Evolutionary conservation across 768 basidiomycete genomes (phyloP), one percentile per base, ranked within the genome.

Genomic region (Kockovaella imperatae): DNA sequence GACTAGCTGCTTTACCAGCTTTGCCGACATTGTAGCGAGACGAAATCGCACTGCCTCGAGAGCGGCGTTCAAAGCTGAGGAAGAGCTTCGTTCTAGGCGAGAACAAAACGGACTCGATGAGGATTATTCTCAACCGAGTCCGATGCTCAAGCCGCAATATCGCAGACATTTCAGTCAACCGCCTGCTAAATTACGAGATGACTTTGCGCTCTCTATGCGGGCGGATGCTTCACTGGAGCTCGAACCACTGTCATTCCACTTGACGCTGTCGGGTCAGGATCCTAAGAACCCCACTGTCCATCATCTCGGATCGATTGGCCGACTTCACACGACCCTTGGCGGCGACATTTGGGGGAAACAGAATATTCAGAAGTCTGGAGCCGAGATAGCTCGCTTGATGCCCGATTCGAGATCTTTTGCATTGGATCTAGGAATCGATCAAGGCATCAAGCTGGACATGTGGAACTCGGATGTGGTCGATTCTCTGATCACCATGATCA

Each of bases 401-500:
- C 41, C 29, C 11, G n/a, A 46, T 2, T 59, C 63, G 10, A 25
- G 57, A 14, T 56, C 57, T 2, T 39, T 28, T 14, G 75, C 80
- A 38, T 58, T 80, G 17, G 75, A 76, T 46, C 67, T 76, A 31
- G 75, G 75, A 3, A 73, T 79, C 8, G 83, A 84, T 54, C 77
- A 76, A 14, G 65, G 65, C 6, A 66, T 83, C n/a, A 76, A 78
- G 38, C 50, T 83, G 42, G 80, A 86, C 59, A 70, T 86, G 4
- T 86, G 83, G 82, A 77, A 82, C 35, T 77, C 77, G 3, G 73
- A 75, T 34, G 79, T 79, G 28, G 69, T 84, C 49, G 73, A 75
- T 30, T 74, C 77, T 4, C 57, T 85, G n/a, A 74, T 75, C 17
- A 74, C 76, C 40, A 57, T 86, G 35, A 54, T 82, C 34, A 46